Evolutionary conservation across 1,139 yeast genomes (phyloP).

Genomic region (Saccharomyces hybrid): DNA sequence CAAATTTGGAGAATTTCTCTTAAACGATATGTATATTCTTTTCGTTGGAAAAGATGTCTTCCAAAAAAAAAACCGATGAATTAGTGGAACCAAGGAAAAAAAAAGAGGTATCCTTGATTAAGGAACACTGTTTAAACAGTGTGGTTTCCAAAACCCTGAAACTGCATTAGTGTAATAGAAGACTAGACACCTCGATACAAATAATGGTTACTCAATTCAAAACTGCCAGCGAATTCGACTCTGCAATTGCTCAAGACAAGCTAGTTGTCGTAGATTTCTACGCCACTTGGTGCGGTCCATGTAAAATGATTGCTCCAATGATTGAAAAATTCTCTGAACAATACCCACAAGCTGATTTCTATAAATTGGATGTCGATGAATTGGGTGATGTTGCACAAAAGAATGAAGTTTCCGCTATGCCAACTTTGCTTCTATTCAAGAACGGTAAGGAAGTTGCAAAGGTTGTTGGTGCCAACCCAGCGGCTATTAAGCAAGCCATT

Average conservation of each 20-base stretch:
- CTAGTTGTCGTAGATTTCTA: conserved; percentile 86
- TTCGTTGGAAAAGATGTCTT: background rate
- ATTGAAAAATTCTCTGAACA: conserved; percentile 64
- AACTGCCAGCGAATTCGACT: conserved; percentile 53
- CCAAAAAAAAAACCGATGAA: background rate
- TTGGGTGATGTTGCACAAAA: conserved; percentile 65
- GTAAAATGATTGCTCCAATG: conserved; percentile 91
- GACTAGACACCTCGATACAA: background rate
- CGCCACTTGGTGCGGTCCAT: conserved; percentile 97
- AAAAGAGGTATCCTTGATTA: background rate
- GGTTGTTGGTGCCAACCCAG: conserved; percentile 84
- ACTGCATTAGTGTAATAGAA: background rate
- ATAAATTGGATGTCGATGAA: conserved; percentile 82
- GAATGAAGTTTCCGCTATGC: conserved; percentile 78
- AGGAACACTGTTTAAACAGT: background rate
- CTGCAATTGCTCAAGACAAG: conserved; percentile 50
- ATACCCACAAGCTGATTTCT: conserved; percentile 56
- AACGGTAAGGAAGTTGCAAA: conserved; percentile 63
- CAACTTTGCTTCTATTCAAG: conserved; percentile 76
- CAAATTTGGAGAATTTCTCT: background rate
- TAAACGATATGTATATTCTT: background rate
- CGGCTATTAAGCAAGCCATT: conserved; percentile 66
- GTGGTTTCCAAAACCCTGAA: background rate
- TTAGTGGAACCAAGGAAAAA: background rate
- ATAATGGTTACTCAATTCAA: conserved; percentile 41